Evolutionary conservation across 2,329 filamentous ascomycete species (phyloP).

Genomic region (Metarhizium robertsii): DNA sequence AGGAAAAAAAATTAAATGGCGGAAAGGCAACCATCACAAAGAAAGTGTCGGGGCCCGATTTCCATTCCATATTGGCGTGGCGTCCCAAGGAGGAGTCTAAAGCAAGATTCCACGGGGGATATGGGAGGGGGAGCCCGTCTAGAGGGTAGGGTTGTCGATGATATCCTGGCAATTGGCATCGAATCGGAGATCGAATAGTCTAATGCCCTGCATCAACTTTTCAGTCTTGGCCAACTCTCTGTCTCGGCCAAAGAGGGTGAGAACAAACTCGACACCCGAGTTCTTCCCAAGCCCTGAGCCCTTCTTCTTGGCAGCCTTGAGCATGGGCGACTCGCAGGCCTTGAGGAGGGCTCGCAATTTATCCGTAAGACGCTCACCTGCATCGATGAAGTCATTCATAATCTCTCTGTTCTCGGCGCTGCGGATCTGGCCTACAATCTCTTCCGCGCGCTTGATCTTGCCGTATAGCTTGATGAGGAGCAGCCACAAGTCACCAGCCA

Average conservation of each 20-base stretch:
- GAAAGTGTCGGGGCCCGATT: background rate
- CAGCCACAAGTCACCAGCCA: conserved; percentile 92
- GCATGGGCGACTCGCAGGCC: conserved; percentile 89
- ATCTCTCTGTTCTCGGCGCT: conserved; percentile 65
- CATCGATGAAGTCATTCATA: conserved; percentile 82
- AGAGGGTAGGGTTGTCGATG: conserved; percentile 51
- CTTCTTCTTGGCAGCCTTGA: conserved; percentile 72
- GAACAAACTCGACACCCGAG: conserved; percentile 89
- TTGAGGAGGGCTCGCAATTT: conserved; percentile 83
- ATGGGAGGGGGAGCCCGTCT: conserved; percentile 13
- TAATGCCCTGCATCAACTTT: conserved; percentile 81
- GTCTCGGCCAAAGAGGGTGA: conserved; percentile 89
- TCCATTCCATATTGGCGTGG: too few species aligned
- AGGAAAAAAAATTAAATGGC: background rate
- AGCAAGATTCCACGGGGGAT: too few species aligned
- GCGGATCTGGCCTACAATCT: conserved; percentile 64
- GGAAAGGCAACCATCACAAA: background rate
- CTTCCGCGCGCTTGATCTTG: conserved; percentile 86
- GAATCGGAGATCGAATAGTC: conserved; percentile 87
- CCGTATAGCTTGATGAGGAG: conserved; percentile 87
- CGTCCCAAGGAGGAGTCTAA: too few species aligned
- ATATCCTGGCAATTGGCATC: conserved; percentile 95
- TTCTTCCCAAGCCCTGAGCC: conserved; percentile 70
- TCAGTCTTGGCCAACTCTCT: conserved; percentile 84
- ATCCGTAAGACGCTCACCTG: conserved; percentile 76